phyloP scores from a whole-genome alignment of 805 yeast species.

The Candida parachauliodes region DNA sequence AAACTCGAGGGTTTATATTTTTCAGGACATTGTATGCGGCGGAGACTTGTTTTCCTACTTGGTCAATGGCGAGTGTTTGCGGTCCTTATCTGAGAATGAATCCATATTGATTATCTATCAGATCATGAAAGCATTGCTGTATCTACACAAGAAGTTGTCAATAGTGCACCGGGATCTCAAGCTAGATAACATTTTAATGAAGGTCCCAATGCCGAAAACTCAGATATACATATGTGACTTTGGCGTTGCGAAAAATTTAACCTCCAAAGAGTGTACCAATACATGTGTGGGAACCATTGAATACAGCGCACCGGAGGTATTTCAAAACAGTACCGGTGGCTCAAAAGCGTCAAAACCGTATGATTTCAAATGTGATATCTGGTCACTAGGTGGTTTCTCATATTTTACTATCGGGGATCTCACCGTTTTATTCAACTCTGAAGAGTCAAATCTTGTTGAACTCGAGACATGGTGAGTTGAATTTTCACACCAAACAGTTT shows the following conservation, averaged over 20 bases:
- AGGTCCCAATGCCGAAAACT: constrained; percentile 49
- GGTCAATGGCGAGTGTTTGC: constrained; percentile 35
- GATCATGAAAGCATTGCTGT: constrained; percentile 50
- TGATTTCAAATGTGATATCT: constrained; percentile 56
- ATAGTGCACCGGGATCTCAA: constrained; percentile 68
- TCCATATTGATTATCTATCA: constrained; percentile 52
- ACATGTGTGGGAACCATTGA: constrained; percentile 65
- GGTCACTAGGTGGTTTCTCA: constrained; percentile 68
- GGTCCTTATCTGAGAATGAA: constrained; percentile 52
- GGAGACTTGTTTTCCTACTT: constrained; percentile 59
- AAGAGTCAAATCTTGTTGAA: constrained; percentile 19
- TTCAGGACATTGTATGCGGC: constrained; percentile 50
- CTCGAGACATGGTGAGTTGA: constrained; percentile 39
- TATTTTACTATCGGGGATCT: constrained; percentile 58
- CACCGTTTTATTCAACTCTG: constrained; percentile 52
- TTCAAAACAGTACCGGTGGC: constrained; percentile 10
- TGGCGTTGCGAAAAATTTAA: constrained; percentile 42
- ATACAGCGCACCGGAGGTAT: constrained; percentile 71
- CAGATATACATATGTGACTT: constrained; percentile 64
- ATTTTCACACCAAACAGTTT: constrained; percentile 43
- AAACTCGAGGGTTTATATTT: constrained; percentile 35
- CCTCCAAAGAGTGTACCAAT: constrained; percentile 30
- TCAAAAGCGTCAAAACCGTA: constrained; percentile 33
- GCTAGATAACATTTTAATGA: constrained; percentile 58
- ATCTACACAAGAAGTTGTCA: constrained; percentile 47